Evolutionary conservation across 306 rosid species (phyloP), one percentile per base, ranked within the genome.

Genomic region (Cucumis melo): DNA sequence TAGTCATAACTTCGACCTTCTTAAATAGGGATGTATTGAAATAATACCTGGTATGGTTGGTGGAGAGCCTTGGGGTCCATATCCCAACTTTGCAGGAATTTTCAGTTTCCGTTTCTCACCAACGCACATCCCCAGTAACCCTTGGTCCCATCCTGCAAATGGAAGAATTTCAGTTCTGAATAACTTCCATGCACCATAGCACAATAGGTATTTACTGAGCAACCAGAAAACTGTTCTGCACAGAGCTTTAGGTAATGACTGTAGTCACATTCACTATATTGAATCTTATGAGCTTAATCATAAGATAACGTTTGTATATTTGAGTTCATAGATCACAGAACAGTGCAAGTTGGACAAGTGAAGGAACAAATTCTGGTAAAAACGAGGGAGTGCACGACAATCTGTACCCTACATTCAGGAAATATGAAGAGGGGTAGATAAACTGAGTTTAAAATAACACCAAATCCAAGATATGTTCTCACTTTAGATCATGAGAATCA

Each of bases 21-120:
- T 38, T 64, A 7, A 64, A 64, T 64, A 19, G 72, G 46, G 13
- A 8, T 36, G 0, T 41, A 20, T 21, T 42, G 56, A 6, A 12
- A 11, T 78, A 12, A 11, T 78, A 94, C 98, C 99, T 79, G 96
- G 98, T 79, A 94, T 92, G 70, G 91, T 88, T 36, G 99, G 98
- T 72, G 96, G 97, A 71, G 97, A 90, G 42, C 99, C 99, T 71
- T 88, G 89, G 50, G 85, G 91, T 41, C 99, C 99, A 80, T 94
- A 94, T 14, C 99, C 99, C 72, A 94, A 96, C 76, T 89, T 88
- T 66, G 99, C 75, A 61, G 99, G 99, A 78, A 94, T 94, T 87
- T 88, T 92, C 89, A 94, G 76, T 87, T 94, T 94, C 60, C 99
- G 81, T 92, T 94, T 94, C 92, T 94, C 99, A 54, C 99, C 98